phyloP scores from a whole-genome alignment of 495 filamentous ascomycete species.

The Penicillium salamii region DNA sequence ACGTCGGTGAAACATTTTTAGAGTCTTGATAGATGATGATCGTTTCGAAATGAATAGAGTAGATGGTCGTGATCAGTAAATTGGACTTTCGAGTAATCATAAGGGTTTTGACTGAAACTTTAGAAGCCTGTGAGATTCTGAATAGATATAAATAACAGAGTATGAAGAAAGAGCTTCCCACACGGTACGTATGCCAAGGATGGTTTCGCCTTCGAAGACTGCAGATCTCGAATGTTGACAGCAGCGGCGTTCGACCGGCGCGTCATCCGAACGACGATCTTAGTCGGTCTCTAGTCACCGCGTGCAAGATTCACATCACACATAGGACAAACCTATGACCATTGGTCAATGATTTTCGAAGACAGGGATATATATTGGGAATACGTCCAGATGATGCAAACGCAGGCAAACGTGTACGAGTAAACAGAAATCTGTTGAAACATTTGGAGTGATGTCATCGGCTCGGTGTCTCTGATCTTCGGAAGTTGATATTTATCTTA shows the following conservation, averaged over 20 bases:
- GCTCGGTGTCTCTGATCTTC: no score
- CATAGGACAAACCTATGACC: no score
- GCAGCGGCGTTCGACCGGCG: constrained; percentile 11
- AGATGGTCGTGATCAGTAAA: not conserved
- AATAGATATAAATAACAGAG: constrained; percentile 4
- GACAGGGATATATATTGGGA: not conserved
- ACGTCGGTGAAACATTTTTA: constrained; percentile 29
- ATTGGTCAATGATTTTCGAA: not conserved
- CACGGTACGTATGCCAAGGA: constrained; percentile 19
- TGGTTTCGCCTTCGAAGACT: constrained; percentile 6
- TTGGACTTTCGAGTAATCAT: not conserved
- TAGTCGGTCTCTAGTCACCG: not conserved
- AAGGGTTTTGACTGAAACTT: no score
- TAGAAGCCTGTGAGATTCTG: no score
- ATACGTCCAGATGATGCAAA: constrained; percentile 1
- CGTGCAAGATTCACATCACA: not conserved
- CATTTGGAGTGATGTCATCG: no score
- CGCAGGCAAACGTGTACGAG: no score
- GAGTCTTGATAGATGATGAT: constrained; percentile 5
- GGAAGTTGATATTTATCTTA: no score
- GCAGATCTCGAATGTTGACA: constrained; percentile 4
- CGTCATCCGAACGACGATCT: constrained; percentile 26
- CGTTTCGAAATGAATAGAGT: not conserved
- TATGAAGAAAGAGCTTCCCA: not conserved
- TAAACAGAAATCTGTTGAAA: not conserved